phyloP scores from a whole-genome alignment of 2,329 filamentous ascomycete species.

The Lasiodiplodia citricola region DNA sequence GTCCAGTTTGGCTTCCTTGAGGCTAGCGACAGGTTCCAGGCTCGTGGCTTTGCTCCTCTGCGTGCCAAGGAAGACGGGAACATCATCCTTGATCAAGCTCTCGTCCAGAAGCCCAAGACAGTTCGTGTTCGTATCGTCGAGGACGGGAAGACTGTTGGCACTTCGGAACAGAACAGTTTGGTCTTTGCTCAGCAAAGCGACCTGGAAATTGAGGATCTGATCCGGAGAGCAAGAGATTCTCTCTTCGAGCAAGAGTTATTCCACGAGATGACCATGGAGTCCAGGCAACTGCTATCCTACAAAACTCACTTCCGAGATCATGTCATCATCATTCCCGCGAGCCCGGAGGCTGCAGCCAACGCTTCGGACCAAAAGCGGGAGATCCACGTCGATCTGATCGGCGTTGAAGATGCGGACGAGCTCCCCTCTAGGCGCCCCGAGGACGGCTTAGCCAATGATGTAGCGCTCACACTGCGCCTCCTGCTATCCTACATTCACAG shows the following conservation, averaged over 20 bases:
- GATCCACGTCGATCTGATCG: constrained; percentile 71
- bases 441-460: constrained; percentile 64
- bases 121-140: constrained; percentile 71
- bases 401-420: constrained; percentile 56
- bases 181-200: constrained; percentile 26
- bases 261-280: constrained; percentile 85
- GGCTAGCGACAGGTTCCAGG: constrained; percentile 63
- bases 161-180: constrained; percentile 46
- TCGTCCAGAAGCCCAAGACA: constrained; percentile 61
- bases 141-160: constrained; percentile 63
- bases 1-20: constrained; percentile 91
- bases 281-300: constrained; percentile 72
- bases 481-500: constrained; percentile 81
- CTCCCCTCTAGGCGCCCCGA: constrained; percentile 35
- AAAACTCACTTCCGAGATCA: constrained; percentile 68
- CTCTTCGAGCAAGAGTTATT: constrained; percentile 86
- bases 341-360: constrained; percentile 29
- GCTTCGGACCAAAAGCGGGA: constrained; percentile 58
- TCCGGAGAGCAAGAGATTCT: constrained; percentile 77
- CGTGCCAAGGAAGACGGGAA: constrained; percentile 75
- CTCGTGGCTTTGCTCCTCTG: constrained; percentile 81
- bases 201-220: constrained; percentile 64
- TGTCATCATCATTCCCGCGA: constrained; percentile 41
- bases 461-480: constrained; percentile 72
- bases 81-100: constrained; percentile 73